These are phyloP conservation scores for Phialocephala sp. DNA, from an alignment of 2,329 filamentous ascomycete species.

Conservation along the genomic window DNA sequence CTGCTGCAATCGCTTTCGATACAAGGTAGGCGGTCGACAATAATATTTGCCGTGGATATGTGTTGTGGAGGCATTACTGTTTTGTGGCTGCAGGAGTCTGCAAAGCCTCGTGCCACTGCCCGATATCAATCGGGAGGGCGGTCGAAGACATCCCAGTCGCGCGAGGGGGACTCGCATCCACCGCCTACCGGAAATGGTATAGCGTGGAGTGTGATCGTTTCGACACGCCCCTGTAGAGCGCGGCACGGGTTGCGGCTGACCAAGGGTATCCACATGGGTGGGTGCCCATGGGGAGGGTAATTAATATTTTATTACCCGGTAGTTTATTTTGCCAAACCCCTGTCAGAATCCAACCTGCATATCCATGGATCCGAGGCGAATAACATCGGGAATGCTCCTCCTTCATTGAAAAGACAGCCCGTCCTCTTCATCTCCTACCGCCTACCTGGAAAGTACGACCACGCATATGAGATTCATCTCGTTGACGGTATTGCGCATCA, in stretches of 20 bases:
- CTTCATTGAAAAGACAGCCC: not conserved
- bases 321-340: too few species aligned
- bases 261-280: too few species aligned
- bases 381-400: not conserved
- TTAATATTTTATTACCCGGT: too few species aligned
- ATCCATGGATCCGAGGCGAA: too few species aligned
- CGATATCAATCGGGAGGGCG: slow-evolving; percentile 11
- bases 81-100: slow-evolving; percentile 11
- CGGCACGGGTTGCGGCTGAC: too few species aligned
- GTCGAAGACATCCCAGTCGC: slow-evolving; percentile 3
- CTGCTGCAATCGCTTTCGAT: slow-evolving; percentile 6
- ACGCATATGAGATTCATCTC: not conserved
- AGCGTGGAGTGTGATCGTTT: not conserved
- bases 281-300: too few species aligned
- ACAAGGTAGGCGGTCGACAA: slow-evolving; percentile 10
- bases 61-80: not conserved
- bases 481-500: not conserved
- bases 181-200: slow-evolving; percentile 14
- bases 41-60: not conserved
- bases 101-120: not conserved
- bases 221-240: not conserved
- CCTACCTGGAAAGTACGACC: not conserved
- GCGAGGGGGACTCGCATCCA: not conserved
- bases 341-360: too few species aligned
- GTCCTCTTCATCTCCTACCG: not conserved